Percentiles rank a stretch among this genome's conserved stretches.
Evolutionary conservation across 768 basidiomycete species (phyloP).

Genomic region (Termitomyces sp.): DNA sequence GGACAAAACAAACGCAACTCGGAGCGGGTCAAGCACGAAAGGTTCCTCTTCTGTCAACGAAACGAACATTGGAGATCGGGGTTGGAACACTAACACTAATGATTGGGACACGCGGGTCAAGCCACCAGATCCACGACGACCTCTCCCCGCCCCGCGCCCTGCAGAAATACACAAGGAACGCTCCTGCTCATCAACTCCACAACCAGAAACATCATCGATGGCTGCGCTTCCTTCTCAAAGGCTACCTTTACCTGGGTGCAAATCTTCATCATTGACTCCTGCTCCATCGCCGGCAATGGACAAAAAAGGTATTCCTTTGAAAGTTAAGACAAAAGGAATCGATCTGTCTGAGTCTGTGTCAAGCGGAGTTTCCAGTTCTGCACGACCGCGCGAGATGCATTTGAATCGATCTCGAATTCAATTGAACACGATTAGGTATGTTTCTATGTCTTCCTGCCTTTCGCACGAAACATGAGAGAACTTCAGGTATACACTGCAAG

Average conservation of each 20-base stretch:
- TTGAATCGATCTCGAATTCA: conserved; percentile 15
- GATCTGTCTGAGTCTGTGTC: conserved; percentile 1
- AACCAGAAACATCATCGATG: background rate
- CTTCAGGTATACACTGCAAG: conserved; percentile 22
- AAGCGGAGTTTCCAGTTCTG: conserved; percentile 5
- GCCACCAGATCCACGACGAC: background rate
- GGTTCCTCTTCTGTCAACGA: background rate
- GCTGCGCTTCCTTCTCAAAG: background rate
- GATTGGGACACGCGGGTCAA: conserved; percentile 4
- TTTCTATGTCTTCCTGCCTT: background rate
- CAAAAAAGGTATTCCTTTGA: background rate
- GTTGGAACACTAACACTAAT: conserved; percentile 1
- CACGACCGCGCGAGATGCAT: background rate
- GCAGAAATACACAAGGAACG: background rate
- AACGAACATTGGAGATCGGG: background rate
- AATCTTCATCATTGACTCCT: background rate
- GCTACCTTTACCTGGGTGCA: background rate
- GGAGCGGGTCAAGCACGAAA: background rate
- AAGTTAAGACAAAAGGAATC: conserved; percentile 10
- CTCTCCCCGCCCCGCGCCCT: background rate
- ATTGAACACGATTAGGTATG: conserved; percentile 18
- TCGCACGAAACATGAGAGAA: background rate
- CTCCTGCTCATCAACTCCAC: background rate
- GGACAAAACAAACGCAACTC: background rate
- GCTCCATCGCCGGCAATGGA: background rate